Conservation (phyloP, 1,284 basidiomycete species). For the Butyriboletus appendiculatus region DNA sequence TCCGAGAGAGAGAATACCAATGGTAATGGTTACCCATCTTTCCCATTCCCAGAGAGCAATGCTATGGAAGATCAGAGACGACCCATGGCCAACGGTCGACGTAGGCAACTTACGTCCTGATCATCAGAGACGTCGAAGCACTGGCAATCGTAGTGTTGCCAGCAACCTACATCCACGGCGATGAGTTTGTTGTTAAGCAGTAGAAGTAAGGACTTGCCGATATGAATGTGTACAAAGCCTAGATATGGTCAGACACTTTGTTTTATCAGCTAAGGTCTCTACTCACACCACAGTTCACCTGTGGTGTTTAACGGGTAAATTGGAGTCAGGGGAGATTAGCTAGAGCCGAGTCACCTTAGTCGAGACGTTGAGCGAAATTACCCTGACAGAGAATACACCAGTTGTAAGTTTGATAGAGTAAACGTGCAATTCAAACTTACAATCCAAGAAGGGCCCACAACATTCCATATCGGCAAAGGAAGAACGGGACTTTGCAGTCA, state of each 20-base stretch:
- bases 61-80: constrained; percentile 36
- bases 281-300: constrained; percentile 66
- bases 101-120: constrained; percentile 54
- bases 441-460: constrained; percentile 60
- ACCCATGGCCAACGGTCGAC: background rate
- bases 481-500: constrained; percentile 55
- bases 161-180: constrained; percentile 18
- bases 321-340: background rate
- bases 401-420: background rate
- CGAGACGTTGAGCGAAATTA: constrained; percentile 55
- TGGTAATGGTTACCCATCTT: constrained; percentile 46
- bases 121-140: constrained; percentile 59
- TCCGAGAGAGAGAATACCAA: constrained; percentile 53
- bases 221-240: constrained; percentile 69
- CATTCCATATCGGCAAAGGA: constrained; percentile 70
- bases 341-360: constrained; percentile 31
- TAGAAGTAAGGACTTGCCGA: constrained; percentile 44
- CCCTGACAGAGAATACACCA: constrained; percentile 37
- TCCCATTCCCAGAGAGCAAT: constrained; percentile 71
- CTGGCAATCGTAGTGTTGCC: constrained; percentile 32
- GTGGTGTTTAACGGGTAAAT: constrained; percentile 1
- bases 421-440: constrained; percentile 35
- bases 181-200: constrained; percentile 4
- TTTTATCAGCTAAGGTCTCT: constrained; percentile 1
- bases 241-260: constrained; percentile 8